Evolutionary conservation across 306 rosid genomes (phyloP), one percentile per base, ranked within the genome.

Genomic region (Carpinus viminea): DNA sequence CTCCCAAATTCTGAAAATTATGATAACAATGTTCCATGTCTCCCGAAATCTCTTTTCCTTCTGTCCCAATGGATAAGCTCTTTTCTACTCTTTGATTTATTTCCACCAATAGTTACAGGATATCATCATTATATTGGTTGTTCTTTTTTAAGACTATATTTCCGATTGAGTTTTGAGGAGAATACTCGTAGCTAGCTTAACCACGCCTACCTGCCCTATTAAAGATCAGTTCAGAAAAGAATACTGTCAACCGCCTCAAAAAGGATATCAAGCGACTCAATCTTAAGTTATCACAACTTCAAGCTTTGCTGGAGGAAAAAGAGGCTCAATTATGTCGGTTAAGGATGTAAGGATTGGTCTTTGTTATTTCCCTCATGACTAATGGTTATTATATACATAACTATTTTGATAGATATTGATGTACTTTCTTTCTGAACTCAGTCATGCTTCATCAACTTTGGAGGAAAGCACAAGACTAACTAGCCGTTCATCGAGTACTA

Each of bases 221-320:
- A 85, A 94, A 88, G 88, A 89, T 92, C 79, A 89, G 95, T 81
- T 84, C 97, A 71, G 97, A 94, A 75, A 90, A 85, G 85, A 91
- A 86, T 84, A 80, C 93, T 48, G 80, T 86, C 78, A 85, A 84
- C 89, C 85, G 83, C 28, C 88, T 94, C 76, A 92, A 91, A 85
- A 86, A 85, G 76, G 97, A 94, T 77, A 85, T 94, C 75, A 68
- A 81, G 47, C 95, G 88, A 76, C 87, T 94, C 15, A 94, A 94
- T 83, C 76, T 86, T 55, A 92, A 90, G 83, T 81, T 94, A 75
- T 89, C 97, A 24, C 89, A 88, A 69, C 97, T 91, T 84, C 97
- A 92, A 87, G 93, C 92, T 76, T 84, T 90, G 78, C 84, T 94
- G 48, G 92, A 91, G 82, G 95, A 85, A 84, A 94, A 91, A 83